Evolutionary conservation across 768 basidiomycete species (phyloP).

Genomic region (Coprinopsis cinerea): DNA sequence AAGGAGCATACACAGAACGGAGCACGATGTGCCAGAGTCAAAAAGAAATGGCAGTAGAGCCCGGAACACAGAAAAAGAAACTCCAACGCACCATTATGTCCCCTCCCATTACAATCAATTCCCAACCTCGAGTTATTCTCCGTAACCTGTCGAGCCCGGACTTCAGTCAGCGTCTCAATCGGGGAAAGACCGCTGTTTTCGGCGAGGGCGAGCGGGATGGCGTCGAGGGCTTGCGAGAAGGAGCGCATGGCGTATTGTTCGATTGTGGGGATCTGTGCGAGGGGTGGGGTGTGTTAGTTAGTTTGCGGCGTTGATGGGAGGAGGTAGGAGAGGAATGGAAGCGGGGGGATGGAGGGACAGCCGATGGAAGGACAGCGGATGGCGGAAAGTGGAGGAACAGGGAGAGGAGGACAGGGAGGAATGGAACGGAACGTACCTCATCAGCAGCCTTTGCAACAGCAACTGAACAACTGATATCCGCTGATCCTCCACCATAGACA

Average conservation of each 20-base stretch:
- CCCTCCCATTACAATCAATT: constrained; percentile 85
- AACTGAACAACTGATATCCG: constrained; percentile 92
- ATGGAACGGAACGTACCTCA: constrained; percentile 45
- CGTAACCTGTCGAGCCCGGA: constrained; percentile 87
- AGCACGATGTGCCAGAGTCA: too few species aligned
- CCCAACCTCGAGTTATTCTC: constrained; percentile 84
- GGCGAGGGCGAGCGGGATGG: constrained; percentile 92
- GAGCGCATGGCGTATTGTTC: constrained; percentile 99
- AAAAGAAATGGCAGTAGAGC: too few species aligned
- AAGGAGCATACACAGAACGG: too few species aligned
- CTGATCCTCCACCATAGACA: constrained; percentile 97
- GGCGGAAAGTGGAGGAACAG: neutral
- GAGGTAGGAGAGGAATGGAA: neutral
- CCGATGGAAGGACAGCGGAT: too few species aligned
- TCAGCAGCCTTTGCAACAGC: constrained; percentile 94
- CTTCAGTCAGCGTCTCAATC: constrained; percentile 93
- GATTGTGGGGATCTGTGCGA: constrained; percentile 78
- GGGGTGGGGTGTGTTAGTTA: neutral
- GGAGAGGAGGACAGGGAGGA: neutral
- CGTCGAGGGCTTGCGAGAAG: constrained; percentile 92
- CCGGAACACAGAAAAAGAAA: neutral
- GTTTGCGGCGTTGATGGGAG: neutral
- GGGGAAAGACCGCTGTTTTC: constrained; percentile 97
- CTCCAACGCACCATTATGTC: constrained; percentile 69
- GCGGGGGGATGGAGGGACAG: too few species aligned